A percentile compares a stretch with the other conserved stretches of the same genome.
Conservation (phyloP, 306 rosid species). For the Trifolium subterraneum region DNA sequence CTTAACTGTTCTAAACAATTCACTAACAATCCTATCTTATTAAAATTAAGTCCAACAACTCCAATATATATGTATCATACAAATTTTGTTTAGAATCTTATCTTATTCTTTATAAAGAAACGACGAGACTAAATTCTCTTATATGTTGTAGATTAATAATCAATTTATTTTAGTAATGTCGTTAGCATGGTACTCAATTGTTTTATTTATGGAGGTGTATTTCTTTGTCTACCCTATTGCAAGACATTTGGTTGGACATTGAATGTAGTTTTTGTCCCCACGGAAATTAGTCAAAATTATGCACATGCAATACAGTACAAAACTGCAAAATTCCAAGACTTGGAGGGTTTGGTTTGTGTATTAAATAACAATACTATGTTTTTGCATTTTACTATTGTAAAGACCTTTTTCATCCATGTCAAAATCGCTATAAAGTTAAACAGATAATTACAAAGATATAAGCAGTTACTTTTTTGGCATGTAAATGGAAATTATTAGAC, state of each 20-base stretch:
- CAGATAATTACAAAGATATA: conserved; percentile 27
- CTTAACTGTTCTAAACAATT: conserved; percentile 40
- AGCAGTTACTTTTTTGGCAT: conserved; percentile 21
- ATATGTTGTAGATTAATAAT: neutral
- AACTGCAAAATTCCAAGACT: conserved; percentile 39
- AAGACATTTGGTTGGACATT: conserved; percentile 20
- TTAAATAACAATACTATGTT: neutral
- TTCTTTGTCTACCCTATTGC: conserved; percentile 9
- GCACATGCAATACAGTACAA: conserved; percentile 53
- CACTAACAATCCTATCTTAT: conserved; percentile 5
- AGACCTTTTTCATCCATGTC: conserved; percentile 19
- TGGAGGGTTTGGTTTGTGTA: neutral
- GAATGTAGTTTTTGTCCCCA: conserved; percentile 46
- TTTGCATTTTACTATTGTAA: conserved; percentile 10
- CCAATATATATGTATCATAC: neutral
- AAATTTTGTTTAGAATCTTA: conserved; percentile 25
- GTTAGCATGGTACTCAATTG: conserved; percentile 7
- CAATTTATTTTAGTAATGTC: neutral
- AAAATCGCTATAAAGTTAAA: neutral
- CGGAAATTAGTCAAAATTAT: conserved; percentile 51
- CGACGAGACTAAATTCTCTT: conserved; percentile 7
- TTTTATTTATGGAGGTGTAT: conserved; percentile 28
- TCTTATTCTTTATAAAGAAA: neutral
- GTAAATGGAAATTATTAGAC: conserved; percentile 31
- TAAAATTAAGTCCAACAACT: conserved; percentile 24